phyloP scores from a whole-genome alignment of 2,329 filamentous ascomycete genomes.

The Tolypocladium capitatum region DNA sequence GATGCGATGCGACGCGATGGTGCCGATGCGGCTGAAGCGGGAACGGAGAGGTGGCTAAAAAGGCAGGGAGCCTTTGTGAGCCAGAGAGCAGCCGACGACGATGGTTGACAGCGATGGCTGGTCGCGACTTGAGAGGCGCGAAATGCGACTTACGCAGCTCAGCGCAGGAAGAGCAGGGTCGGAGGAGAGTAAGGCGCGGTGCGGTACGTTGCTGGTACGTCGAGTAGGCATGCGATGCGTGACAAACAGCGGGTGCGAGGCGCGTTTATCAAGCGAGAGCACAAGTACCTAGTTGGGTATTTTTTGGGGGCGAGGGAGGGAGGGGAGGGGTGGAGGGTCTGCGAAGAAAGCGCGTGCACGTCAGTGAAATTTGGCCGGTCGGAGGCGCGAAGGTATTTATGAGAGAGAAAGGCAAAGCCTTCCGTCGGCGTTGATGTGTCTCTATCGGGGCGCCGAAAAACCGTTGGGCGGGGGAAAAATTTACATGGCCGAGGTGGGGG shows the following conservation, averaged over 20 bases:
- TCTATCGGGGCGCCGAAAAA: conserved; percentile 22
- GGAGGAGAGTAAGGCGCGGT: not conserved
- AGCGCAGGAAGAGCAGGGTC: not conserved
- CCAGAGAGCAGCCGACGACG: not conserved
- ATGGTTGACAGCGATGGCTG: conserved; percentile 5
- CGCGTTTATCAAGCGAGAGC: not conserved
- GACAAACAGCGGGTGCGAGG: not conserved
- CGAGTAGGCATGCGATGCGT: not conserved
- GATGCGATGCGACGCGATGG: not conserved
- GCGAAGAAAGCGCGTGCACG: conserved; percentile 32
- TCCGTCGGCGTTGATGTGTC: conserved; percentile 21
- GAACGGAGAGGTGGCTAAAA: not conserved
- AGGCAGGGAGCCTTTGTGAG: not conserved
- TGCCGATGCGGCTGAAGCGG: not conserved
- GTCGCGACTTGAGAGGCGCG: conserved; percentile 4
- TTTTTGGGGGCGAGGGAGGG: conserved; percentile 8
- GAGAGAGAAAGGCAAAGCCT: conserved; percentile 24
- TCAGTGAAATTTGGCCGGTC: conserved; percentile 28
- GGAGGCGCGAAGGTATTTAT: conserved; percentile 34
- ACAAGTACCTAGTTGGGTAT: conserved; percentile 8
- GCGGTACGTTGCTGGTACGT: conserved; percentile 1
- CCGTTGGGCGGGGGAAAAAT: conserved; percentile 19
- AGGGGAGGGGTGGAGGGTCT: conserved; percentile 17
- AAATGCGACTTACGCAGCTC: not conserved
- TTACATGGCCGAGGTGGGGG: conserved; percentile 18